Evolutionary conservation across 768 basidiomycete species (phyloP).

Genomic region (Daedaleopsis nitida): DNA sequence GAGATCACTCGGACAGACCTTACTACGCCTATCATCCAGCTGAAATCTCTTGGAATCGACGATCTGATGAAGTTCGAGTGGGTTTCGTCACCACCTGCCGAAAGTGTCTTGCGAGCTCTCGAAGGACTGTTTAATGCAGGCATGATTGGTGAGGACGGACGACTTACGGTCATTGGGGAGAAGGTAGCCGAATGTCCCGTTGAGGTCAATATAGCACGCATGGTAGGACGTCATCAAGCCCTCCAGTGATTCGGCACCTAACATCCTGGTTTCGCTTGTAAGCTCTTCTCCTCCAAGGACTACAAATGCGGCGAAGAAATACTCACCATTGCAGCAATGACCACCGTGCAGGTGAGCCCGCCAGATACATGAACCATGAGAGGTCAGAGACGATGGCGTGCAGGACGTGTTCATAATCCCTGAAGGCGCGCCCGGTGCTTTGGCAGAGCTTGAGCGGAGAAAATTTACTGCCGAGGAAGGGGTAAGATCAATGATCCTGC

Average conservation of each 20-base stretch:
- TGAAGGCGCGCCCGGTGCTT: conserved; percentile 80
- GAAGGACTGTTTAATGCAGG: conserved; percentile 81
- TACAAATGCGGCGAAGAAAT: conserved; percentile 94
- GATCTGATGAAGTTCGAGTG: conserved; percentile 97
- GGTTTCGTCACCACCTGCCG: conserved; percentile 85
- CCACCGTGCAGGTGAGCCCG: conserved; percentile 72
- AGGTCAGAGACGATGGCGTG: background rate
- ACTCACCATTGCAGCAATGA: conserved; percentile 95
- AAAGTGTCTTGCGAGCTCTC: conserved; percentile 81
- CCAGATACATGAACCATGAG: background rate
- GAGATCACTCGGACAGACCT: conserved; percentile 93
- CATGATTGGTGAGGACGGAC: conserved; percentile 82
- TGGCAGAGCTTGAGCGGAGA: conserved; percentile 89
- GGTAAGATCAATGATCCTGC: conserved; percentile 42
- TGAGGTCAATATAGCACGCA: conserved; percentile 91
- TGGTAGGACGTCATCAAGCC: conserved; percentile 55
- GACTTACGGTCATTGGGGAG: conserved; percentile 75
- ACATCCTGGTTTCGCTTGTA: background rate
- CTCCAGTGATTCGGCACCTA: background rate
- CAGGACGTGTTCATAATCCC: conserved; percentile 91
- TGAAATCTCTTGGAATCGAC: conserved; percentile 94
- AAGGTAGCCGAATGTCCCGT: conserved; percentile 93
- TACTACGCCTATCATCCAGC: conserved; percentile 87
- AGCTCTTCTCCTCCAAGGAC: conserved; percentile 87
- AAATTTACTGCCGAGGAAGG: conserved; percentile 99